Evolutionary conservation across 2,329 filamentous ascomycete genomes (phyloP).

Genomic region (Arthrinium puccinioides): DNA sequence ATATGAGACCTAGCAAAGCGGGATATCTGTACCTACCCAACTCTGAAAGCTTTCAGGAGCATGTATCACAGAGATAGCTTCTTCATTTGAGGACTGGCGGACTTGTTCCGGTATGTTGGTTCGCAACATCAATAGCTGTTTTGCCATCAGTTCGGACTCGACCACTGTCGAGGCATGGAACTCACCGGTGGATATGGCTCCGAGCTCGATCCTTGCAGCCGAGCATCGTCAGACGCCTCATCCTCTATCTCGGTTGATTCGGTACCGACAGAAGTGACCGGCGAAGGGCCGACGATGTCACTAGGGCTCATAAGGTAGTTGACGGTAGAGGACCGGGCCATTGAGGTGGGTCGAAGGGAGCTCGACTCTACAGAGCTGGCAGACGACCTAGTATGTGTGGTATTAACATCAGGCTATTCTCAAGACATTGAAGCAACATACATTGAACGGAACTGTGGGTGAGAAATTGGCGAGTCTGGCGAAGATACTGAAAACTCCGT

Average conservation of each 20-base stretch:
- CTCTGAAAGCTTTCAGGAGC: slow-evolving; percentile 74
- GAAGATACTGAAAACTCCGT: slow-evolving; percentile 50
- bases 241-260: slow-evolving; percentile 81
- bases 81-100: slow-evolving; percentile 59
- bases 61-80: slow-evolving; percentile 85
- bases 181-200: slow-evolving; percentile 30
- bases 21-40: slow-evolving; percentile 50
- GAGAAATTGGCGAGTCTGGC: slow-evolving; percentile 41
- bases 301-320: slow-evolving; percentile 52
- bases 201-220: slow-evolving; percentile 26
- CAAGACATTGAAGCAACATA: slow-evolving; percentile 25
- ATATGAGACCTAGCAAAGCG: neutral
- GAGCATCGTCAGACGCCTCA: slow-evolving; percentile 57
- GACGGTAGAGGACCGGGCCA: slow-evolving; percentile 30
- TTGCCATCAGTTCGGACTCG: neutral
- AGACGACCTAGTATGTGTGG: slow-evolving; percentile 17
- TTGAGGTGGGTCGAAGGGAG: slow-evolving; percentile 45
- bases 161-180: slow-evolving; percentile 7
- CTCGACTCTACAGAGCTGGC: slow-evolving; percentile 36
- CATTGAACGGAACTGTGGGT: slow-evolving; percentile 44
- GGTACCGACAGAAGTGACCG: slow-evolving; percentile 79
- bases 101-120: slow-evolving; percentile 52
- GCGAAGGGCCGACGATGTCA: slow-evolving; percentile 71
- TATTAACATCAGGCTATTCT: neutral
- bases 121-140: slow-evolving; percentile 43